Base-by-base conservation (phyloP, 345 rosid species). In the Kernera saxatilis region DNA sequence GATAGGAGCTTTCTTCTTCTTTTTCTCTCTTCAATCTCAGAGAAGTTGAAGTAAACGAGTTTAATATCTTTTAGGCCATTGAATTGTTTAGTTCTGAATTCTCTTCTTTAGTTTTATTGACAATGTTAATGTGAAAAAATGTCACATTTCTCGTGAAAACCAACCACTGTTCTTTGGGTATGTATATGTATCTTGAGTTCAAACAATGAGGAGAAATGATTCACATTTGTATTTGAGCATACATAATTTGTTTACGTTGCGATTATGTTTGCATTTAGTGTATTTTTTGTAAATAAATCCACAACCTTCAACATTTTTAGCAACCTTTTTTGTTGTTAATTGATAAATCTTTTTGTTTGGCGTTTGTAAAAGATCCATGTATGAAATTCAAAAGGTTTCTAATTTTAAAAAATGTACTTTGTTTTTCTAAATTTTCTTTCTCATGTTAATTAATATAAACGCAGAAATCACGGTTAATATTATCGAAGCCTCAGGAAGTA, bases 41-140 rank as follows among this genome's bases (percentile, higher is more conserved):
- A 65, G 41, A 65, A 26, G 6, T 64, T 44, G 59, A 64, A 50
- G 50, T 72, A 3, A 63, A 53, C 26, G 71, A 35, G 58, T 44
- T 54, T 3, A n/a, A 43, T 22, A 15, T 37, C 23, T 46, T 46
- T 39, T 46, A 56, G 59, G 59, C 21, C 72, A 49, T 22, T 29
- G 29, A 37, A 29, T 57, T 27, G 53, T 33, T 63, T 52, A 15
- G 64, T 54, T 54, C 6, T 64, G 45, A 40, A 8, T 62, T 61
- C 19, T 22, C 14, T 61, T 51, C 26, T 23, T 1, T 30, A 48
- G 37, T 29, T 6, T n/a, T 53, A 1, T 27, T 21, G 45, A 51
- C 49, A 25, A 15, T 36, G 21, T 50, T 36, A n/a, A 40, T 45
- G 54, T 15, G 17, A 23, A 72, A 72, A 33, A 21, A 14, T 61